Percentiles rank a stretch among this genome's conserved stretches.
Evolutionary conservation across 352 stramenopile species (phyloP).

Genomic region (Phytophthora pinifolia): DNA sequence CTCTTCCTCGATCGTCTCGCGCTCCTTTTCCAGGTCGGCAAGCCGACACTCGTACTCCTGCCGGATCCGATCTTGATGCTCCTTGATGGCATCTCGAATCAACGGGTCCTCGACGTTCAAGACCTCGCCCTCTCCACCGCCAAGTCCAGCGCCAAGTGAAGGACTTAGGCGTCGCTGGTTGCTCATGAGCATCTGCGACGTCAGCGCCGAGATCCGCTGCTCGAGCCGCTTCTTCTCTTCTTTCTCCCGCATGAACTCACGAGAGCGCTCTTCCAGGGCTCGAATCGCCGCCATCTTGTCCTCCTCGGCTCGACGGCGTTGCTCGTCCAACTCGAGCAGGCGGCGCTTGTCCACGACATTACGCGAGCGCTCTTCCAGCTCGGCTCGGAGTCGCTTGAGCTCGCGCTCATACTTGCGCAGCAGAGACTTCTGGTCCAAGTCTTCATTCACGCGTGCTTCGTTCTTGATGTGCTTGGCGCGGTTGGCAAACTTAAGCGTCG

Average conservation of each 20-base stretch:
- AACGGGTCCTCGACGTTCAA: constrained; percentile 77
- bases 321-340: constrained; percentile 89
- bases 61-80: constrained; percentile 89
- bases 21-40: constrained; percentile 92
- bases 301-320: constrained; percentile 88
- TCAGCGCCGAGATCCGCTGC: constrained; percentile 91
- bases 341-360: constrained; percentile 94
- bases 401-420: constrained; percentile 95
- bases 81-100: constrained; percentile 82
- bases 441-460: constrained; percentile 90
- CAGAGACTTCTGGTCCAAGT: constrained; percentile 92
- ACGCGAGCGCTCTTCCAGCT: constrained; percentile 91
- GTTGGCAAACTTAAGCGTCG: constrained; percentile 94
- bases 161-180: constrained; percentile 45
- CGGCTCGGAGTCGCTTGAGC: constrained; percentile 89
- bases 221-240: constrained; percentile 95
- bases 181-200: constrained; percentile 92
- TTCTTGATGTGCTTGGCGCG: constrained; percentile 94
- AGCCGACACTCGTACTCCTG: constrained; percentile 92
- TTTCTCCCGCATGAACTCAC: constrained; percentile 95
- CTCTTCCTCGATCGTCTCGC: constrained; percentile 94
- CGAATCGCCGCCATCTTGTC: constrained; percentile 95
- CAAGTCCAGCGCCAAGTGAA: constrained; percentile 4
- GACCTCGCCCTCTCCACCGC: constrained; percentile 26
- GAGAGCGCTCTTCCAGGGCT: constrained; percentile 87